These are phyloP conservation scores for Mucor indicus DNA, from an alignment of 371 early-diverging fungal species.

Conservation along the genomic window DNA sequence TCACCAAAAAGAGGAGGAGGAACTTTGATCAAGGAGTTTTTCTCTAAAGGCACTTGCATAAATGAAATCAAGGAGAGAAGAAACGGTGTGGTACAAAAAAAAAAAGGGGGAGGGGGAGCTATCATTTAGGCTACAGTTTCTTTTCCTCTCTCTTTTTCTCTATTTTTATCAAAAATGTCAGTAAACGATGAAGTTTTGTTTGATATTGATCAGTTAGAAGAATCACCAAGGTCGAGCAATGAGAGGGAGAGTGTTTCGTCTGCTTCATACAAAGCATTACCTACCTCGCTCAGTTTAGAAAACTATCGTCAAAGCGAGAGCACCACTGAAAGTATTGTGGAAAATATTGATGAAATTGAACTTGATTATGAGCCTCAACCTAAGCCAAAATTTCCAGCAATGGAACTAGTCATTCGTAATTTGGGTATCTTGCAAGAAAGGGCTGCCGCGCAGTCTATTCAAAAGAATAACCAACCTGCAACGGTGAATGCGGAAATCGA, in stretches of 20 bases:
- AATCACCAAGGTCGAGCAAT: too few species aligned
- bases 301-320: not conserved
- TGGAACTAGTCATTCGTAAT: slow-evolving; percentile 13
- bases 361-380: not conserved
- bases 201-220: too few species aligned
- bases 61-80: too few species aligned
- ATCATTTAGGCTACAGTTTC: too few species aligned
- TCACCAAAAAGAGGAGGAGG: too few species aligned
- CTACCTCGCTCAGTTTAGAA: not conserved
- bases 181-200: slow-evolving; percentile 1
- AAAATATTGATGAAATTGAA: slow-evolving; percentile 1
- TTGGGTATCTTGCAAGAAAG: slow-evolving; percentile 7
- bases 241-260: slow-evolving; percentile 2
- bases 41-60: too few species aligned
- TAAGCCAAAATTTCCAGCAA: slow-evolving; percentile 5
- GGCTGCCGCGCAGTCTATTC: not conserved
- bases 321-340: too few species aligned
- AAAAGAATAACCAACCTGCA: not conserved
- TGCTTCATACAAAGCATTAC: not conserved
- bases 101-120: too few species aligned
- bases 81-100: too few species aligned
- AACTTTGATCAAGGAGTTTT: too few species aligned
- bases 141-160: not conserved
- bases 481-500: not conserved
- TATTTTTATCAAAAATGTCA: not conserved